phyloP scores from a whole-genome alignment of 805 yeast species.

The Saturnispora zaruensis region DNA sequence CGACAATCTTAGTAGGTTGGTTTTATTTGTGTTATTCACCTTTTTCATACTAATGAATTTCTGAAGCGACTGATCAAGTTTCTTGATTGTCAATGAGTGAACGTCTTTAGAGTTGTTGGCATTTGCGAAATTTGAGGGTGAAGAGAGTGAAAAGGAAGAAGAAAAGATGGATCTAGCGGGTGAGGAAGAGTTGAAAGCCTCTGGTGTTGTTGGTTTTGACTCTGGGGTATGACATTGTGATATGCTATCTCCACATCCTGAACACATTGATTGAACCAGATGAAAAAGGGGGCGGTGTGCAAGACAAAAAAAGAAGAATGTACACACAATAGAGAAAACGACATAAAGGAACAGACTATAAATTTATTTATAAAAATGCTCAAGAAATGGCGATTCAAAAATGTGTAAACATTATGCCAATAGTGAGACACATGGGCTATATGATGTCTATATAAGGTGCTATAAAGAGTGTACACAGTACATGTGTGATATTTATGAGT shows the following conservation, averaged over 20 bases:
- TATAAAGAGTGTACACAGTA: too few species aligned
- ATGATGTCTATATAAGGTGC: too few species aligned
- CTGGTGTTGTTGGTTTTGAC: background rate
- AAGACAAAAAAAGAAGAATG: background rate
- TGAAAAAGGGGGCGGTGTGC: background rate
- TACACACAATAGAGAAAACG: background rate
- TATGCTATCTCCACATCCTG: background rate
- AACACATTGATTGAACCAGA: background rate
- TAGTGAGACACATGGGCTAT: too few species aligned
- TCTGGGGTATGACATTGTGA: background rate
- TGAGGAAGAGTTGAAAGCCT: background rate
- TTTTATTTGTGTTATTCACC: conserved; percentile 29
- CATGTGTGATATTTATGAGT: too few species aligned
- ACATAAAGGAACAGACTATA: background rate
- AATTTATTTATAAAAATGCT: background rate
- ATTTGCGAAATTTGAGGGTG: conserved; percentile 2
- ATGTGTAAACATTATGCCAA: background rate
- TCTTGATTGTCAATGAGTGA: conserved; percentile 21
- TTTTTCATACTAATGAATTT: conserved; percentile 35
- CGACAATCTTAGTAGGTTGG: conserved; percentile 40
- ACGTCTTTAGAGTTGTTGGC: conserved; percentile 15
- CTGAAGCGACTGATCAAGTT: conserved; percentile 35
- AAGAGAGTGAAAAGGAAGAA: conserved; percentile 12
- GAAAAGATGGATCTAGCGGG: conserved; percentile 5
- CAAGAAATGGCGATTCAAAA: background rate